Evolutionary conservation across 257 asterid species (phyloP), one percentile per base, ranked within the genome.

Genomic region (Datura wrightii): DNA sequence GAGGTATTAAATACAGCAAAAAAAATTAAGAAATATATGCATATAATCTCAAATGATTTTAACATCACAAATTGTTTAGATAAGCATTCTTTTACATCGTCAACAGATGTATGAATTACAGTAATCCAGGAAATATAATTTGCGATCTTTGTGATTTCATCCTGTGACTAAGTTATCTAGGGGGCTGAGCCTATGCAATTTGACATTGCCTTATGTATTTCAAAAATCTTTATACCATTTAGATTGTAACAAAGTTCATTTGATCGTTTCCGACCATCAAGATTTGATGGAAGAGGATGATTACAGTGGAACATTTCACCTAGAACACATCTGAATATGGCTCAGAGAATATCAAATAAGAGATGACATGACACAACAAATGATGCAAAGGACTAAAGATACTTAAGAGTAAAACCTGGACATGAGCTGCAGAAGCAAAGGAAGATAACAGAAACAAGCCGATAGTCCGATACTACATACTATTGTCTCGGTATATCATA

Each of bases 51-150:
- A 76, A 34, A 74, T 6, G 19, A 19, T 19, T 74, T 46, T 5
- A 74, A 48, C 59, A 48, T 74, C 42, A 48, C 54, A 74, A 74
- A 19, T 74, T 48, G 80, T 11, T 50, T 74, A 71, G 16, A 44
- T 11, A 70, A n/a, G n/a, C 19, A 46, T 24, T 74, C 16, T 1
- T 74, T 74, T 48, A 19, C 59, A 76, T 76, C 8, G 15, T 48
- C 62, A 9, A 31, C n/a, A 50, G 15, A 76, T 76, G 59, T 31
- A 48, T 76, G n/a, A 76, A 50, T 50, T 76, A 76, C 46, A 14
- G 82, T 76, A 76, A 76, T 52, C 62, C 15, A 76, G 63, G 63
- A 52, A 34, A 34, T 14, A 50, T 54, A 76, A 76, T 76, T 76
- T 76, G 14, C 1, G 31, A 76, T 50, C 80, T 13, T 74, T 46